These are phyloP conservation scores for Azolla pinnata DNA, from an alignment of 75 land plant species.

Conservation along the genomic window DNA sequence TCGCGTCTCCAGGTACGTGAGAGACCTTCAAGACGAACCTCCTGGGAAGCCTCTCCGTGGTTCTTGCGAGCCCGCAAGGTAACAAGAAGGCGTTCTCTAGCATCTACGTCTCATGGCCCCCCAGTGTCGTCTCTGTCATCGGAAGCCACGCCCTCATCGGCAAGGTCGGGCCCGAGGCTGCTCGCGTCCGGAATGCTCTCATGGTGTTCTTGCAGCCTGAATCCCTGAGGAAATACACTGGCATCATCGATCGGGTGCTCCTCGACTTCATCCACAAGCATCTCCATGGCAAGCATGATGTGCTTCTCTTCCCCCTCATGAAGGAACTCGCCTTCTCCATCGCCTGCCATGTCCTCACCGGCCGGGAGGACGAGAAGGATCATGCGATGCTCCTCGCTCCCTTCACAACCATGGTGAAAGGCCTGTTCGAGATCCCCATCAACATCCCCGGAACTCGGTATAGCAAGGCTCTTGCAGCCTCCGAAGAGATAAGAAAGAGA, in stretches of 20 bases:
- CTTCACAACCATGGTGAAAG: conserved; percentile 16
- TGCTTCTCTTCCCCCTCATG: conserved; percentile 20
- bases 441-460: conserved; percentile 18
- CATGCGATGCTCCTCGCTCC: not conserved
- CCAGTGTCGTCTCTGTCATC: no score
- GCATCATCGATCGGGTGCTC: no score
- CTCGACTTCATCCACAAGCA: no score
- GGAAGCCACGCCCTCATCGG: no score
- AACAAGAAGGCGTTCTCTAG: no score
- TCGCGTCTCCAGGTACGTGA: not conserved
- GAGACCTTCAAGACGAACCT: conserved; percentile 24
- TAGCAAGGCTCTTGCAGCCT: conserved; percentile 14
- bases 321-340: conserved; percentile 32
- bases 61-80: no score
- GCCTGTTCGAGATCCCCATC: conserved; percentile 15
- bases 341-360: conserved; percentile 29
- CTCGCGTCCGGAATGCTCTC: no score
- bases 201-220: no score
- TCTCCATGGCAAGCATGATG: conserved; percentile 8
- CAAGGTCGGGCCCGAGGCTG: no score
- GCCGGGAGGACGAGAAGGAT: conserved; percentile 18
- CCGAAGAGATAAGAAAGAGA: conserved; percentile 12
- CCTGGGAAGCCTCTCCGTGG: no score
- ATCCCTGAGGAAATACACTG: no score
- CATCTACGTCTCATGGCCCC: no score